Percentiles rank a stretch among this genome's conserved stretches.
phyloP scores from a whole-genome alignment of 352 stramenopile species.

The Pythium biforme region DNA sequence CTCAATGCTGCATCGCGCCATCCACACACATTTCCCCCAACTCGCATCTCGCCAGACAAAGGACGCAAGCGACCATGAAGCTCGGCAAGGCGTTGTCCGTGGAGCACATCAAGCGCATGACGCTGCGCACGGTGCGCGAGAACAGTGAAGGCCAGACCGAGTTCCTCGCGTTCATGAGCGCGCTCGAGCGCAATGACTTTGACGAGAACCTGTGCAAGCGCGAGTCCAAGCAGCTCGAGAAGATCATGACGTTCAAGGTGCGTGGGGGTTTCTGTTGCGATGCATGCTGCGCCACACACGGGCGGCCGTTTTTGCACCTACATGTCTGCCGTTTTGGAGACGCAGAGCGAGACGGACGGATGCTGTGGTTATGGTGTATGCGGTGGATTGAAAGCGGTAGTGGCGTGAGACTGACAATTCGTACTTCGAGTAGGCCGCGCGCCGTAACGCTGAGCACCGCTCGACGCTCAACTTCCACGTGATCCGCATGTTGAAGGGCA shows the following conservation, averaged over 20 bases:
- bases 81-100: slow-evolving; percentile 73
- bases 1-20: too few species aligned
- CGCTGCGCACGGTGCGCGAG: slow-evolving; percentile 80
- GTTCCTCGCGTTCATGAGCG: slow-evolving; percentile 82
- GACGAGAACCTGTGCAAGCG: slow-evolving; percentile 82
- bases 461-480: slow-evolving; percentile 89
- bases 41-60: too few species aligned
- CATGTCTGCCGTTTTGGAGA: too few species aligned
- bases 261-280: not conserved
- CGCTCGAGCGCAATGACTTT: slow-evolving; percentile 82
- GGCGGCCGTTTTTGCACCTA: too few species aligned
- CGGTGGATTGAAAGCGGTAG: too few species aligned
- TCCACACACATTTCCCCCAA: slow-evolving; percentile 17
- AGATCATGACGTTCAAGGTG: slow-evolving; percentile 76
- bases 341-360: too few species aligned
- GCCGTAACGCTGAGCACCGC: slow-evolving; percentile 64
- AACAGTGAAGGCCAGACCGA: slow-evolving; percentile 74
- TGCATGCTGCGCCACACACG: too few species aligned
- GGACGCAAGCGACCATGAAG: slow-evolving; percentile 53
- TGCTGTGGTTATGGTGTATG: too few species aligned
- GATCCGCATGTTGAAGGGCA: slow-evolving; percentile 84
- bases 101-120: slow-evolving; percentile 91
- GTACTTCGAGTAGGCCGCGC: too few species aligned
- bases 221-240: slow-evolving; percentile 75
- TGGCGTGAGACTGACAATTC: too few species aligned